Base-by-base conservation (phyloP, 805 yeast species). In the Cyberlindnera mrakii region DNA sequence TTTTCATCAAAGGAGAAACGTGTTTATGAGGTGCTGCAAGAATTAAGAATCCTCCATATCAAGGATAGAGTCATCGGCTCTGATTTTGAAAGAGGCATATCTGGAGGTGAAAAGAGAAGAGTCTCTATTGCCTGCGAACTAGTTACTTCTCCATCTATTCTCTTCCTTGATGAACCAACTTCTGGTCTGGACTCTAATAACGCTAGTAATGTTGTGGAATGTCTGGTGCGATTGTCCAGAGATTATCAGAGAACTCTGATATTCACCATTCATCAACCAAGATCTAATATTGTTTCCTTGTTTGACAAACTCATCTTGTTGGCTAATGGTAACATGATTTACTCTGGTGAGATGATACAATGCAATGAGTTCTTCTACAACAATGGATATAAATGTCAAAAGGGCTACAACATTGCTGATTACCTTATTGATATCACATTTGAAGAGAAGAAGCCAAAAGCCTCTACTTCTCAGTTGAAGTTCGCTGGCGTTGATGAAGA, bases 251-350 rank as follows among this genome's bases (percentile, higher is more conserved):
- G 98, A 59, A 91, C 99, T 0, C 80, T 93, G 39, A 78, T 93
- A 2, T 84, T 93, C 60, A 88, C 99, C 0, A 93, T 93, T 51
- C 99, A 93, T 66, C 99, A 93, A 60, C 99, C 99, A 10, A 75
- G 99, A 57, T 86, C 96, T 44, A 93, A 93, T 58, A 91, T 93
- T 60, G 97, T 93, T 30, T 82, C 96, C 0, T 66, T 87, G 44
- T 93, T 93, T 63, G 96, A 91, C 58, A 82, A 82, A 54, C 72
- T 93, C 39, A 63, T 91, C 2, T 67, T 93, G 39, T 70, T 93
- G 41, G 83, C 96, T 20, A 84, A 84, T 49, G 98, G 99, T 47
- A 80, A 80, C 50, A 67, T 88, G 60, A 82, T 90, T 3, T 93
- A 85, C 58, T 86, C 96, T 0, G 99, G 99, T 15, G 80, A 78